A percentile compares a stretch with the other conserved stretches of the same genome.
phyloP scores from a whole-genome alignment of 2,329 filamentous ascomycete genomes.

The Aureobasidium sp. region DNA sequence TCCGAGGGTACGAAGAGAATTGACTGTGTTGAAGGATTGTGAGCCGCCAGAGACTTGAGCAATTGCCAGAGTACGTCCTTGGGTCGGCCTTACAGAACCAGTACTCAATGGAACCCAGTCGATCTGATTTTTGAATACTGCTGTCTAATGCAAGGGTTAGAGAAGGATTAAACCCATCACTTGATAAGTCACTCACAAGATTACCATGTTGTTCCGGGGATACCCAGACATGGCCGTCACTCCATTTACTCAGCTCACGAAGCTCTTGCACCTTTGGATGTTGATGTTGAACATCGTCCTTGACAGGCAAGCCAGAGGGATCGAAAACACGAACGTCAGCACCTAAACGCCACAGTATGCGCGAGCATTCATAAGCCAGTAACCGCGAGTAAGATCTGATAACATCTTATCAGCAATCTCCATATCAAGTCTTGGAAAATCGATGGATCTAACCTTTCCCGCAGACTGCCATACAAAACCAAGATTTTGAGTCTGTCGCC shows the following conservation, averaged over 20 bases:
- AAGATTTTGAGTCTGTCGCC: constrained; percentile 47
- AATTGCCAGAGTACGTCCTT: constrained; percentile 56
- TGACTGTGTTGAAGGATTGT: constrained; percentile 62
- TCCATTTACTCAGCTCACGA: constrained; percentile 54
- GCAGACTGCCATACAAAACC: constrained; percentile 55
- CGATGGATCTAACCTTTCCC: constrained; percentile 31
- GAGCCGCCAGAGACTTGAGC: constrained; percentile 58
- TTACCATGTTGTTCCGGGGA: constrained; percentile 62
- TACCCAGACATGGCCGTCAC: constrained; percentile 60
- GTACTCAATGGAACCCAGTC: constrained; percentile 61
- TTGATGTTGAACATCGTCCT: constrained; percentile 52
- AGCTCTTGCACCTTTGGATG: constrained; percentile 59
- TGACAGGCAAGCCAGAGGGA: constrained; percentile 52
- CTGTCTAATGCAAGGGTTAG: constrained; percentile 37
- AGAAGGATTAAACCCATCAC: not conserved
- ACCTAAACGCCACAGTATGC: constrained; percentile 57
- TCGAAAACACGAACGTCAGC: constrained; percentile 60
- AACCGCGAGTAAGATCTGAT: constrained; percentile 53
- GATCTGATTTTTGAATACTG: constrained; percentile 63
- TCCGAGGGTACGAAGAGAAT: constrained; percentile 56
- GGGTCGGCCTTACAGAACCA: constrained; percentile 57
- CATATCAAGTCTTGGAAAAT: not conserved
- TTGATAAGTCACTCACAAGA: constrained; percentile 35
- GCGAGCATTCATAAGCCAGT: constrained; percentile 51
- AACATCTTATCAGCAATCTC: not conserved